Percentiles rank a stretch among this genome's conserved stretches.
Evolutionary conservation across 2,329 filamentous ascomycete genomes (phyloP).

Genomic region (Albophoma yamanashiensis): DNA sequence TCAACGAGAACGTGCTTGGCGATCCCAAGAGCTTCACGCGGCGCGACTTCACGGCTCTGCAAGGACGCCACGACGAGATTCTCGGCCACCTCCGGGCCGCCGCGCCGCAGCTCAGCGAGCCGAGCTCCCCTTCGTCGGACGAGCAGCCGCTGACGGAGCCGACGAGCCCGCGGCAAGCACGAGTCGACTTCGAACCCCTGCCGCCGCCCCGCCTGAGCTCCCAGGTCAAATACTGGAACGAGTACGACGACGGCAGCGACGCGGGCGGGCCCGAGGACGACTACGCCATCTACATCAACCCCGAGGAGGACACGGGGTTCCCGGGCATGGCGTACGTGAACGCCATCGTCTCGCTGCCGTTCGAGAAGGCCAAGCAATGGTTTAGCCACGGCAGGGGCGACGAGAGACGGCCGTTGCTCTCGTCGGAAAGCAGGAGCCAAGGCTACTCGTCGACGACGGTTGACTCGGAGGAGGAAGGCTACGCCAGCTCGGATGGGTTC

Average conservation of each 20-base stretch:
- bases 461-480: slow-evolving; percentile 35
- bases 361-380: slow-evolving; percentile 42
- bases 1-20: slow-evolving; percentile 55
- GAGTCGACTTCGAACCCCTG: slow-evolving; percentile 18
- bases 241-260: slow-evolving; percentile 76
- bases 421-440: slow-evolving; percentile 6
- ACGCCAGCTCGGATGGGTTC: slow-evolving; percentile 42
- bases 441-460: slow-evolving; percentile 19
- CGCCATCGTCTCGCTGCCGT: slow-evolving; percentile 35
- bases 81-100: slow-evolving; percentile 34
- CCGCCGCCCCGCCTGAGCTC: slow-evolving; percentile 17
- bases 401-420: slow-evolving; percentile 12
- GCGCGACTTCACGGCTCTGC: slow-evolving; percentile 48
- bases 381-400: slow-evolving; percentile 22
- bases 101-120: slow-evolving; percentile 27
- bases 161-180: slow-evolving; percentile 3
- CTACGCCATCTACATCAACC: slow-evolving; percentile 67
- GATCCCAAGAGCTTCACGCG: slow-evolving; percentile 62
- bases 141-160: slow-evolving; percentile 9
- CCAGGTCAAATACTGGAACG: slow-evolving; percentile 62
- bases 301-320: slow-evolving; percentile 48
- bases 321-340: slow-evolving; percentile 53
- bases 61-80: slow-evolving; percentile 39
- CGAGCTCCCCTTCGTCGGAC: slow-evolving; percentile 25
- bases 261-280: slow-evolving; percentile 45